Base-by-base conservation (phyloP, 2,329 filamentous ascomycete species). In the Fusarium pseudograminearum region DNA sequence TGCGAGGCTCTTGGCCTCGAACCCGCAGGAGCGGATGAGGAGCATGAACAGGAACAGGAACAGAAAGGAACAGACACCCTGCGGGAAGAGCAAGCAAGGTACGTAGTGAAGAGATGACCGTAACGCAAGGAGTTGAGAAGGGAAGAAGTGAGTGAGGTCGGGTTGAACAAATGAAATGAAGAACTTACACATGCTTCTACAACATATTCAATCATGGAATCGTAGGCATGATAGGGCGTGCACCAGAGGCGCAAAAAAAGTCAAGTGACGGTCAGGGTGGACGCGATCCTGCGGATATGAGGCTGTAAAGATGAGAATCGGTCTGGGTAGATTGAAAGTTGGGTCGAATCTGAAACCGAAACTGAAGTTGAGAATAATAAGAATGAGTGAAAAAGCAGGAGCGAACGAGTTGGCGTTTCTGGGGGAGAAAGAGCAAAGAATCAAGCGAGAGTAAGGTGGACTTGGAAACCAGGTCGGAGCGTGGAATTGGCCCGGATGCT, bases 161-260 rank as follows among this genome's bases (percentile, higher is more conserved):
- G 33, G 22, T 30, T 30, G 36, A 31, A 33, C 16, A 42, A 46
- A 30, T n/a, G 40, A 18, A 63, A 47, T 36, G 58, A 41, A 55
- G 46, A 46, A 80, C 80, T 77, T 80, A 82, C 80, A 82, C 80
- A 82, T 82, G 78, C 77, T 81, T 77, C 74, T 78, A 78, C 74
- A 69, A 80, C 80, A 81, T 80, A 75, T 77, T 79, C 73, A 76
- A 74, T 73, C 75, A 78, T 73, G 67, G 73, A 70, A 70, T 67
- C 64, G 71, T 69, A 63, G 70, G 75, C 75, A 80, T 79, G 73
- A 72, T 79, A 79, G 74, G 71, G 60, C 74, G 72, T 71, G 69
- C 73, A 74, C 73, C 74, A 65, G 71, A 70, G 67, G 74, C 70
- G 73, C 76, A 73, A 74, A 66, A 62, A 62, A 31, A 26, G 70